Base-by-base conservation (phyloP, 371 early-diverging fungal genomes). In the Saksenaea vasiformis region DNA sequence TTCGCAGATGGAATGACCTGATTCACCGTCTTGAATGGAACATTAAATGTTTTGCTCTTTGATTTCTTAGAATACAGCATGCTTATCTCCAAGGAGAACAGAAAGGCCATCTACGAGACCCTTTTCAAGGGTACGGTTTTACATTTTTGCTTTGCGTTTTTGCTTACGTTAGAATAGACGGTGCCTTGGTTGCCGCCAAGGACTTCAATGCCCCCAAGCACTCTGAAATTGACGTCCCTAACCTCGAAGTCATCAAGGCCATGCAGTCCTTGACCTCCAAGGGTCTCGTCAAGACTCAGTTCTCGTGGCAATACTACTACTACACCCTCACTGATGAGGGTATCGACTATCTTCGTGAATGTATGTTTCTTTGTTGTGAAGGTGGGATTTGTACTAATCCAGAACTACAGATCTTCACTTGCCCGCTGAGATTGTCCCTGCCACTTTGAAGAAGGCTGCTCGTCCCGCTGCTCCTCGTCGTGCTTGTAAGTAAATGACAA, bases 291-390 rank as follows among this genome's bases (percentile, higher is more conserved):
- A 94, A 90, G 85, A 93, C 93, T 71, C 92, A 90, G 78, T 99
- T 99, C 93, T 95, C 95, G 73, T 99, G 99, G 99, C 98, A 96
- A 78, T 94, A 94, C 90, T 98, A 93, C 87, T 99, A 99, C 93
- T 98, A 98, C 88, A 93, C 91, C 80, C 87, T 99, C 74, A 98
- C 97, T 78, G 91, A 95, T 80, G 92, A 91, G 82, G 98, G 98
- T 84, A 95, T 98, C 72, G 94, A 92, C 78, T 96, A 95, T 87
- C 89, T 98, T 70, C 93, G 98, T 79, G 92, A 93, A 87, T 92
- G 71, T 76, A 71, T 44, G 77, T 58, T 39, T n/a, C 14, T 38
- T 22, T 53, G 24, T 14, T 9, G 9, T 54, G n/a, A 26, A 26
- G 9, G 19, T 51, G 24, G 22, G 7, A 22, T 3, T 1, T 9